These are phyloP conservation scores for Hymenotorrendiella dingleyae DNA, from an alignment of 2,329 filamentous ascomycete species.

Conservation along the genomic window DNA sequence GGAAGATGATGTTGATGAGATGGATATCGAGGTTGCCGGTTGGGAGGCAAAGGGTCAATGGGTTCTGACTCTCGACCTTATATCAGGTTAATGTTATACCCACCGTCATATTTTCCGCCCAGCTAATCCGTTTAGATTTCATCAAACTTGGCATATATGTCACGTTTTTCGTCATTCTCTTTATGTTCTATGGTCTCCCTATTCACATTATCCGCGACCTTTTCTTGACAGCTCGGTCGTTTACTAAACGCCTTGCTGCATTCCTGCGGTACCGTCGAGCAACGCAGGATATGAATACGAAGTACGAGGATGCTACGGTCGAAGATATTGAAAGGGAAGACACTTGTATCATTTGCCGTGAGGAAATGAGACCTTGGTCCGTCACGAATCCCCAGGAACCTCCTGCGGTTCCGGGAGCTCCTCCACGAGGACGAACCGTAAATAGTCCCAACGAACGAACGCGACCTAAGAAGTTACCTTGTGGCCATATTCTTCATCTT, in stretches of 20 bases:
- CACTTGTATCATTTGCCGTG: constrained; percentile 95
- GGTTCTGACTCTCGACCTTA: constrained; percentile 80
- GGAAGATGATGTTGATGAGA: constrained; percentile 79
- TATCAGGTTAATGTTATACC: constrained; percentile 54
- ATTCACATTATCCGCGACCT: constrained; percentile 96
- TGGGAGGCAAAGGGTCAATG: constrained; percentile 96
- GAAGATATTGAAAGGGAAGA: constrained; percentile 83
- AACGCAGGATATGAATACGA: constrained; percentile 84
- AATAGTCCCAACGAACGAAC: constrained; percentile 67
- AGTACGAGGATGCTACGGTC: constrained; percentile 82
- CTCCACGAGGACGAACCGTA: constrained; percentile 30
- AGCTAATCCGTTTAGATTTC: constrained; percentile 56
- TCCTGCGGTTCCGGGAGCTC: constrained; percentile 30
- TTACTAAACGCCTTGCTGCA: constrained; percentile 82
- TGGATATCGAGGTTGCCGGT: constrained; percentile 89
- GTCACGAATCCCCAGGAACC: constrained; percentile 41
- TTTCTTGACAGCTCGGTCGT: constrained; percentile 88
- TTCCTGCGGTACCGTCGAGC: constrained; percentile 87
- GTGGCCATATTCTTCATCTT: constrained; percentile 91
- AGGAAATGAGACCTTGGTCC: constrained; percentile 83
- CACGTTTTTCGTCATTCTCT: constrained; percentile 86
- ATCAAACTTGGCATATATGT: constrained; percentile 86
- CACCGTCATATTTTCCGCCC: background rate
- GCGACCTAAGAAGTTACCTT: constrained; percentile 91
- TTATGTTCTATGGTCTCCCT: constrained; percentile 89